Evolutionary conservation across 2,329 filamentous ascomycete species (phyloP), one percentile per base, ranked within the genome.

Genomic region (Cytospora leucostoma): DNA sequence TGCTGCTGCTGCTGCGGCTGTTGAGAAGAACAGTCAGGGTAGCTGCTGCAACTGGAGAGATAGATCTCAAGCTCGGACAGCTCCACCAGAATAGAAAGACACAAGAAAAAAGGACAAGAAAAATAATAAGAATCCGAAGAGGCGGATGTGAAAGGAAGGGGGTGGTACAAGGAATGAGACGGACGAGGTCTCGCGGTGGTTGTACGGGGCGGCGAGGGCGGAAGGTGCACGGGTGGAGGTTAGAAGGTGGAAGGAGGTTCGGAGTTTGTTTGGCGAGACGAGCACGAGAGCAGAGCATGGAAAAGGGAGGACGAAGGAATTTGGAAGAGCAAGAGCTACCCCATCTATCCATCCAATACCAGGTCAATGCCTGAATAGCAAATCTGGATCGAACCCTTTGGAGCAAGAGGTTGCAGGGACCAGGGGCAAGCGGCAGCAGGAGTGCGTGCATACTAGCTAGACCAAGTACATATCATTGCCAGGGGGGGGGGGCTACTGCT

Each of bases 81-180:
- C n/a, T 19, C 44, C 54, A 66, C 55, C 58, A 49, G 51, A 54
- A 62, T 49, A 57, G 59, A 58, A 49, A 61, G 53, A 55, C 49
- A 51, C 44, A 50, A 34, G 52, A 40, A 51, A 35, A 8, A 17
- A 40, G 40, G 12, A 37, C 8, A 44, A 32, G 51, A 57, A 32
- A 59, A 56, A 37, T 52, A 50, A 73, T 15, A 49, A 57, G 47
- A 56, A 63, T 58, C 44, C 50, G 34, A 61, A 63, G 51, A 62
- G 38, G 58, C 53, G 62, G 60, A 57, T 54, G 50, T 60, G 54
- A 56, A 61, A 56, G 56, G 60, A 66, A 64, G 66, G 54, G 59
- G 62, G 59, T 53, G 53, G 47, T 53, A 57, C 47, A 62, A 64
- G 62, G 57, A 62, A 62, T 49, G 53, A 62, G 56, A 61, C 59